Evolutionary conservation across 441 rosid genomes (phyloP), one percentile per base, ranked within the genome.

Genomic region (Erodium texanum): DNA sequence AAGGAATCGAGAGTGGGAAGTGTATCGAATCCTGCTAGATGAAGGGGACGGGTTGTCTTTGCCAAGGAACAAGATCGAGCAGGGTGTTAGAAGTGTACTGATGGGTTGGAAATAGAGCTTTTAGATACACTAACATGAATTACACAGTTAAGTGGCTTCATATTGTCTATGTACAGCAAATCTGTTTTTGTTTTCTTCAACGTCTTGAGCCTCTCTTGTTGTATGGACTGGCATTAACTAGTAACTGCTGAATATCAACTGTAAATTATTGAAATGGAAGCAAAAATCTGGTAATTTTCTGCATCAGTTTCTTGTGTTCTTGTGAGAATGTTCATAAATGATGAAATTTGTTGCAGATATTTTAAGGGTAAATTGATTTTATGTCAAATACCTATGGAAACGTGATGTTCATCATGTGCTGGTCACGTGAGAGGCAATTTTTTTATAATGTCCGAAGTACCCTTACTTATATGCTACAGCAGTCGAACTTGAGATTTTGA

Each of bases 101-200:
- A 82, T 85, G 88, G 93, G 90, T 6, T 87, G 93, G 93, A 85
- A 82, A 59, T 83, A 79, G 78, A 71, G 43, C 7, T 38, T 27
- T 29, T 7, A 65, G 61, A 58, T 7, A 36, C 10, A 36, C 43
- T 36, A 0, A 36, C 43, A 36, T 38, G 11, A 7, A 38, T 38
- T 38, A 38, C 45, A 38, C 45, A 38, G 45, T 38, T 38, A 38
- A 38, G 45, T 38, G 45, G 45, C 45, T 38, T 7, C 8, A 7
- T 38, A 7, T 6, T 10, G 9, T 38, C 45, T 6, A 38, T 38
- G 45, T 38, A 38, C 45, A 38, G 45, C 45, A 38, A 7, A 38
- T 7, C 45, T 38, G 45, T 38, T 38, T 38, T 5, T 38, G 1
- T 27, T 27, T 27, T 27, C 29, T 27, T 27, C 29, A 27, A 27